Conservation (phyloP, 2,329 filamentous ascomycete species). For the Lachnellula hyalina region DNA sequence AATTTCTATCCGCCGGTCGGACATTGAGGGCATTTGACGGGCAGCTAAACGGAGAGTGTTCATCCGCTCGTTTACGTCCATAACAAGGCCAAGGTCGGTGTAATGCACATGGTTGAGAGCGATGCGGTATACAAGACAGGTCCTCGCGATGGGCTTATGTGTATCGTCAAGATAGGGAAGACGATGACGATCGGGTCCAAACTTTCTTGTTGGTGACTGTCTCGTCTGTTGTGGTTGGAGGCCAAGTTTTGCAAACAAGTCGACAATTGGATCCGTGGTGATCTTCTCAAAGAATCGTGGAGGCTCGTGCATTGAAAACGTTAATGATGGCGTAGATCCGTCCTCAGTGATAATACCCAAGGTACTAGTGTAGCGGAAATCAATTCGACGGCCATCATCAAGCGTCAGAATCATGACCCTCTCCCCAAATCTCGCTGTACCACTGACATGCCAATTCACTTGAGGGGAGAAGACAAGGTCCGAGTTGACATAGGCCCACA, state of each 20-base stretch:
- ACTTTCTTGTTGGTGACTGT: not conserved
- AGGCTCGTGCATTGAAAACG: conserved; percentile 46
- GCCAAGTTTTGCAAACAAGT: conserved; percentile 6
- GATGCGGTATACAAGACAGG: conserved; percentile 47
- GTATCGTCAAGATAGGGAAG: conserved; percentile 33
- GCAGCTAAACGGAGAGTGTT: conserved; percentile 23
- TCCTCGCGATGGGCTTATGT: conserved; percentile 37
- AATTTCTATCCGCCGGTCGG: conserved; percentile 18
- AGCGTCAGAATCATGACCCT: conserved; percentile 38
- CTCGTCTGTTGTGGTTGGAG: not conserved
- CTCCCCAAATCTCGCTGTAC: conserved; percentile 34
- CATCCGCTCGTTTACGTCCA: conserved; percentile 23
- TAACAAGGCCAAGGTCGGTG: conserved; percentile 14
- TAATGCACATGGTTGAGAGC: conserved; percentile 13
- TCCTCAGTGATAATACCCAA: conserved; percentile 38
- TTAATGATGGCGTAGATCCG: conserved; percentile 35
- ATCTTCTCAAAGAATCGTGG: conserved; percentile 42
- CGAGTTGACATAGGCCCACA: conserved; percentile 37
- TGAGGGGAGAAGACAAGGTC: conserved; percentile 39
- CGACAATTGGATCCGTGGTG: not conserved
- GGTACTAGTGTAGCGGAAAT: conserved; percentile 39
- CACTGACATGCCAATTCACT: conserved; percentile 36
- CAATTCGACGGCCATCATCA: conserved; percentile 33
- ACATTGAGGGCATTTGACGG: conserved; percentile 30
- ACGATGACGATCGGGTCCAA: conserved; percentile 16